These are phyloP conservation scores for Dioscorea zingiberensis DNA, from an alignment of 106 monocot species.

Conservation along the genomic window DNA sequence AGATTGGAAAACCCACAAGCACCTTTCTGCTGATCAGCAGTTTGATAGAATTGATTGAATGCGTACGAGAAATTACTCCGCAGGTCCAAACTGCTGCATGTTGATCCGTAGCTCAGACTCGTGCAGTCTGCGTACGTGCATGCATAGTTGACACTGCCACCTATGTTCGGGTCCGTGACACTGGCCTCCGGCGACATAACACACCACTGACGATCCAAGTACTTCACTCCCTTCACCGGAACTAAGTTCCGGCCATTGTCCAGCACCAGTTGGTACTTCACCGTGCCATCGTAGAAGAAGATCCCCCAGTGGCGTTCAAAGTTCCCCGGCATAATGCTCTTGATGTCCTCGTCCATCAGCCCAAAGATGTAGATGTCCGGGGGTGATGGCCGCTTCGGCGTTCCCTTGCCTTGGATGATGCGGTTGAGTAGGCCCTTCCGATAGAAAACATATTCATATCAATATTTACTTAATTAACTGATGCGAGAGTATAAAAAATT, in stretches of 20 bases:
- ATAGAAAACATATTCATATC: no score
- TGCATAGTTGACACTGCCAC: conserved; percentile 38
- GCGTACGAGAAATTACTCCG: conserved; percentile 68
- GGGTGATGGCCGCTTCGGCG: conserved; percentile 50
- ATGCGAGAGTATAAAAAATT: no score
- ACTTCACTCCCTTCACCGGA: conserved; percentile 53
- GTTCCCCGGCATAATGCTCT: conserved; percentile 71
- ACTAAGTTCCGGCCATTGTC: conserved; percentile 21
- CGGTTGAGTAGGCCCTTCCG: conserved; percentile 46
- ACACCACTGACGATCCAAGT: conserved; percentile 68
- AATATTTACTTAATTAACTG: no score
- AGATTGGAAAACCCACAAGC: conserved; percentile 50
- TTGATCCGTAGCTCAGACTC: conserved; percentile 56
- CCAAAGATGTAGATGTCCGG: conserved; percentile 80
- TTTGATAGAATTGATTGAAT: conserved; percentile 80
- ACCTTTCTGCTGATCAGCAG: conserved; percentile 51
- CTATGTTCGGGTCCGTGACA: conserved; percentile 35
- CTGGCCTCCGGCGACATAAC: conserved; percentile 48
- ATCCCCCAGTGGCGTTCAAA: conserved; percentile 93
- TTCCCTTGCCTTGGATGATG: conserved; percentile 39
- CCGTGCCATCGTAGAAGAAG: conserved; percentile 68
- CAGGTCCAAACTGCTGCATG: conserved; percentile 52
- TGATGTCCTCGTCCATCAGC: conserved; percentile 78
- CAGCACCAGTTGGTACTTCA: conserved; percentile 57
- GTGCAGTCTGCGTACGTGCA: conserved; percentile 83